phyloP scores from a whole-genome alignment of 2,329 filamentous ascomycete genomes.

The Aspergillus sp. region DNA sequence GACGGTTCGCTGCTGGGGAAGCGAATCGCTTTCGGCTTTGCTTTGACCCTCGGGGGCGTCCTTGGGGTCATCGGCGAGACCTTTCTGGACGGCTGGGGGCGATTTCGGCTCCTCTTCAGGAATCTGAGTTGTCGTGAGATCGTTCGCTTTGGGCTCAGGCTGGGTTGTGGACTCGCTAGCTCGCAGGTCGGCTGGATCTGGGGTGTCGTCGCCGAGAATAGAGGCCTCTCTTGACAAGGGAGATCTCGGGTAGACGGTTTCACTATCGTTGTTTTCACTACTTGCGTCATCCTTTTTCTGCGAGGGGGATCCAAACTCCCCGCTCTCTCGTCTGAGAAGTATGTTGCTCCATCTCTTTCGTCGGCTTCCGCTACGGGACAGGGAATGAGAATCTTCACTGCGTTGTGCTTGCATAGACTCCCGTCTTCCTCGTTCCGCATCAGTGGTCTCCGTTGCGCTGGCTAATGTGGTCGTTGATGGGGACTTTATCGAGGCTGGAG shows the following conservation, averaged over 20 bases:
- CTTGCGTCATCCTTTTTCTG: conserved; percentile 22
- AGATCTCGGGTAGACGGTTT: conserved; percentile 29
- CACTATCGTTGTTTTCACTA: conserved; percentile 20
- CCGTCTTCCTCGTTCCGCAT: conserved; percentile 30
- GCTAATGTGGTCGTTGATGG: conserved; percentile 24
- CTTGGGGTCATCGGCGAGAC: neutral
- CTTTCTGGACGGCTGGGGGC: neutral
- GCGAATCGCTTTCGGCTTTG: neutral
- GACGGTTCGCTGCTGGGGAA: neutral
- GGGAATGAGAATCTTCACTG: conserved; percentile 28
- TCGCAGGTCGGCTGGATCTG: conserved; percentile 3
- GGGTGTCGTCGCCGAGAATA: conserved; percentile 15
- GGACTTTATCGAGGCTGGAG: conserved; percentile 24
- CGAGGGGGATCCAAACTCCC: conserved; percentile 22
- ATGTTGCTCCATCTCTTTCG: conserved; percentile 41
- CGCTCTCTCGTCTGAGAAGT: conserved; percentile 33
- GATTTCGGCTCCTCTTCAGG: neutral
- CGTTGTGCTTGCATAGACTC: conserved; percentile 26
- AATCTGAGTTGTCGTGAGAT: neutral
- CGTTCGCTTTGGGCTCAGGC: neutral
- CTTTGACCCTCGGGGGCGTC: neutral
- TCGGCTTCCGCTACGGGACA: conserved; percentile 33
- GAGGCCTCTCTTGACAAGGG: conserved; percentile 33
- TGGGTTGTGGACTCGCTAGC: neutral
- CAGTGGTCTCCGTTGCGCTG: conserved; percentile 22